Conservation (phyloP, 116 monocot species). For the Iris pallida region DNA sequence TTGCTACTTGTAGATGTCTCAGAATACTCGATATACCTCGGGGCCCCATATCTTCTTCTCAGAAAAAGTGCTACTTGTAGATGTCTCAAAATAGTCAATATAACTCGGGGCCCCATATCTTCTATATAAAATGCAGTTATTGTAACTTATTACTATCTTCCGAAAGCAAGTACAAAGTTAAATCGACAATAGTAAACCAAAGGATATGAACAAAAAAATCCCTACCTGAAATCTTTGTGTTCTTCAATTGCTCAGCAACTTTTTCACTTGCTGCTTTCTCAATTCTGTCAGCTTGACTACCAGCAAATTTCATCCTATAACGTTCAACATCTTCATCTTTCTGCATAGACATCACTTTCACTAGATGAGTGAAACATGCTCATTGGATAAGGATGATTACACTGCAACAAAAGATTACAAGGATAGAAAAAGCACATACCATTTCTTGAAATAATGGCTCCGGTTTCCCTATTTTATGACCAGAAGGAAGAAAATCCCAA, state of each 20-base stretch:
- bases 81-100: too few relatives aligned
- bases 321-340: slow-evolving; percentile 86
- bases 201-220: not conserved
- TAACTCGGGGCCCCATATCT: too few relatives aligned
- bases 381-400: not conserved
- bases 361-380: not conserved
- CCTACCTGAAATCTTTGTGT: slow-evolving; percentile 56
- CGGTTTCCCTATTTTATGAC: slow-evolving; percentile 86
- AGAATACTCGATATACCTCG: too few relatives aligned
- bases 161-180: too few relatives aligned
- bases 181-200: too few relatives aligned
- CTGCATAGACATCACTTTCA: slow-evolving; percentile 26
- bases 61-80: too few relatives aligned
- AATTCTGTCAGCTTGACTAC: slow-evolving; percentile 90
- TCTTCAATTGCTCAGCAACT: slow-evolving; percentile 59
- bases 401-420: not conserved
- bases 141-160: too few relatives aligned
- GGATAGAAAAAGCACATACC: slow-evolving; percentile 29
- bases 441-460: slow-evolving; percentile 86
- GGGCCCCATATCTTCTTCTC: too few relatives aligned
- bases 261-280: slow-evolving; percentile 64
- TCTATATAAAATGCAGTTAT: too few relatives aligned
- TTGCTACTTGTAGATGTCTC: too few relatives aligned
- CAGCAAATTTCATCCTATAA: slow-evolving; percentile 82
- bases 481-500: slow-evolving; percentile 75